A percentile compares a stretch with the other conserved stretches of the same genome.
Evolutionary conservation across 2,329 filamentous ascomycete species (phyloP).

Genomic region (Cercospora nicotianae): DNA sequence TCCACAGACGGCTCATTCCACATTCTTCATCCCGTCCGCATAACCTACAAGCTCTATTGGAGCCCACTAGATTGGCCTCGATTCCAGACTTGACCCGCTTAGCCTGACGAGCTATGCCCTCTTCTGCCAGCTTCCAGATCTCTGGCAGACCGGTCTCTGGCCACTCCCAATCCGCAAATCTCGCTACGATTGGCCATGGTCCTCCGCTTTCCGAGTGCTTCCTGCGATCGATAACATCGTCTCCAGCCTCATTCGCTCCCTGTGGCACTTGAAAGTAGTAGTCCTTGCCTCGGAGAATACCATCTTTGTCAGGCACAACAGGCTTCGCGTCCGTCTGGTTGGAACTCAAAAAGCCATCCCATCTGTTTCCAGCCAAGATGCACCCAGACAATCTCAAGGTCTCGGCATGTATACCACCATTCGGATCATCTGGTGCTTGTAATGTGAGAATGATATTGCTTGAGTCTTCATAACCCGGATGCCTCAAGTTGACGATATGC

Average conservation of each 20-base stretch:
- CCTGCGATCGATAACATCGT: neutral
- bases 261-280: neutral
- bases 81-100: neutral
- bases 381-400: slow-evolving; percentile 6
- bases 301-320: neutral
- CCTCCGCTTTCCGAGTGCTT: neutral
- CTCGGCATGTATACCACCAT: slow-evolving; percentile 17
- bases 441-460: slow-evolving; percentile 14
- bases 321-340: slow-evolving; percentile 1
- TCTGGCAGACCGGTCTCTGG: neutral
- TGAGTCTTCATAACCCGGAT: slow-evolving; percentile 9
- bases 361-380: slow-evolving; percentile 11
- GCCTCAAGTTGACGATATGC: slow-evolving; percentile 12
- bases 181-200: neutral
- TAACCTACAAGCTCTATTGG: neutral
- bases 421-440: slow-evolving; percentile 15
- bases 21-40: neutral
- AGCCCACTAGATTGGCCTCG: neutral
- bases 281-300: neutral
- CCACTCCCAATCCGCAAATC: neutral
- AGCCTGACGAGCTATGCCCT: neutral
- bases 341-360: slow-evolving; percentile 13
- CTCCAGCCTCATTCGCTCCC: neutral
- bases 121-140: neutral
- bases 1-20: neutral